A percentile compares a stretch with the other conserved stretches of the same genome.
Conservation (phyloP, 1,139 yeast species). For the Scheffersomyces stambukii region DNA sequence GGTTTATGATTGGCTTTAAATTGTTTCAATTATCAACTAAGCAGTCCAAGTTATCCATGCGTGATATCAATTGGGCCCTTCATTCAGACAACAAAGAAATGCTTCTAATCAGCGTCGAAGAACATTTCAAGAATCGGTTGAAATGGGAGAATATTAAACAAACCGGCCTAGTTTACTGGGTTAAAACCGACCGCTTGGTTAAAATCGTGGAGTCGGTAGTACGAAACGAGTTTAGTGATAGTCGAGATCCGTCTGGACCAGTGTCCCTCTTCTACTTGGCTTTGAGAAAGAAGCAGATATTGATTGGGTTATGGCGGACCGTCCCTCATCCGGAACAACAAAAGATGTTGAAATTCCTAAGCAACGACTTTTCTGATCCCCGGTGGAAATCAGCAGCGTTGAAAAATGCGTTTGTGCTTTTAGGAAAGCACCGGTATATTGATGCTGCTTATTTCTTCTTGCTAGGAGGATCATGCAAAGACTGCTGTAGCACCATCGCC, state of each 20-base stretch:
- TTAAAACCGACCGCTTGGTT: slow-evolving; percentile 43
- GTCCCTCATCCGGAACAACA: slow-evolving; percentile 75
- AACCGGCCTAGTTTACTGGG: slow-evolving; percentile 74
- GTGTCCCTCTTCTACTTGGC: slow-evolving; percentile 79
- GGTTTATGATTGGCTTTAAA: slow-evolving; percentile 70
- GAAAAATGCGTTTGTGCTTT: slow-evolving; percentile 86
- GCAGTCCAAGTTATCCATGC: slow-evolving; percentile 52
- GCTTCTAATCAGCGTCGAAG: slow-evolving; percentile 52
- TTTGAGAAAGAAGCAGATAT: slow-evolving; percentile 67
- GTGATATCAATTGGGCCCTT: slow-evolving; percentile 86
- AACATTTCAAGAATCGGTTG: slow-evolving; percentile 37
- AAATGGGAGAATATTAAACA: slow-evolving; percentile 61
- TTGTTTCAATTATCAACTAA: slow-evolving; percentile 51
- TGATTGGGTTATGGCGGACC: slow-evolving; percentile 82
- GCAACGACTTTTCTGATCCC: slow-evolving; percentile 66
- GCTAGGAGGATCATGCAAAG: slow-evolving; percentile 72
- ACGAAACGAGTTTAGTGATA: slow-evolving; percentile 56
- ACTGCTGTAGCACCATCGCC: slow-evolving; percentile 70
- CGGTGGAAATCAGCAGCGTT: slow-evolving; percentile 87
- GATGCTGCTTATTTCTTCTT: slow-evolving; percentile 91
- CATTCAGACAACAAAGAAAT: slow-evolving; percentile 78
- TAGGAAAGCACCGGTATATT: slow-evolving; percentile 80
- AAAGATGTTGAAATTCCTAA: slow-evolving; percentile 72
- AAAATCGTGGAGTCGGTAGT: slow-evolving; percentile 66
- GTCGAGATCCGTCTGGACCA: slow-evolving; percentile 66